These are phyloP conservation scores for Zygoascus sp. DNA, from an alignment of 1,139 yeast species.

Conservation along the genomic window DNA sequence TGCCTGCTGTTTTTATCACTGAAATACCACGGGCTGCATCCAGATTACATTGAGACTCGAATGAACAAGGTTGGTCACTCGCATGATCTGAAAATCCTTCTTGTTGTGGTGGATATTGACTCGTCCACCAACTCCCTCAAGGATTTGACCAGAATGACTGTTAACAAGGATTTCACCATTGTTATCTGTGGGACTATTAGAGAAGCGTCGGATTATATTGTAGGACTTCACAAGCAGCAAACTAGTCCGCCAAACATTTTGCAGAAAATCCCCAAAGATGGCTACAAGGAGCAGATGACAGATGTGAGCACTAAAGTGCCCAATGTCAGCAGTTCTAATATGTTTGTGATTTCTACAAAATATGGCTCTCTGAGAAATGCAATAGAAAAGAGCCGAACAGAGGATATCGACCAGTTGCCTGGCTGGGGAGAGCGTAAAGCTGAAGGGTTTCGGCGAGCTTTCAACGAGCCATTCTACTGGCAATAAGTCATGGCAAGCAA, in stretches of 20 bases:
- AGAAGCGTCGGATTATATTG: conserved; percentile 78
- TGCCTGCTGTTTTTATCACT: conserved; percentile 68
- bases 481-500: conserved; percentile 30
- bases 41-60: conserved; percentile 76
- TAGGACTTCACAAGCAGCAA: conserved; percentile 33
- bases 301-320: conserved; percentile 51
- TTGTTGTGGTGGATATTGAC: conserved; percentile 76
- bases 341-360: conserved; percentile 49
- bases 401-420: conserved; percentile 34
- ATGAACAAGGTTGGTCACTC: conserved; percentile 52
- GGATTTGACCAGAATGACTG: conserved; percentile 64
- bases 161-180: conserved; percentile 61
- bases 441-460: conserved; percentile 42
- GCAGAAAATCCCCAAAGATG: conserved; percentile 43
- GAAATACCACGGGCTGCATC: conserved; percentile 80
- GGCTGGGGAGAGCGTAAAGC: conserved; percentile 59
- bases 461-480: conserved; percentile 51
- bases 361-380: conserved; percentile 51
- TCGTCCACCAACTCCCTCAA: conserved; percentile 65
- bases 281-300: conserved; percentile 47
- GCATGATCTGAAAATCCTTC: conserved; percentile 53
- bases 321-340: conserved; percentile 58
- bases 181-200: conserved; percentile 76
- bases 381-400: conserved; percentile 37
- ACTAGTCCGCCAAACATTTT: conserved; percentile 36